These are phyloP conservation scores for Oryza coarctata DNA, from an alignment of 176 grass and related monocot genomes.

Conservation along the genomic window DNA sequence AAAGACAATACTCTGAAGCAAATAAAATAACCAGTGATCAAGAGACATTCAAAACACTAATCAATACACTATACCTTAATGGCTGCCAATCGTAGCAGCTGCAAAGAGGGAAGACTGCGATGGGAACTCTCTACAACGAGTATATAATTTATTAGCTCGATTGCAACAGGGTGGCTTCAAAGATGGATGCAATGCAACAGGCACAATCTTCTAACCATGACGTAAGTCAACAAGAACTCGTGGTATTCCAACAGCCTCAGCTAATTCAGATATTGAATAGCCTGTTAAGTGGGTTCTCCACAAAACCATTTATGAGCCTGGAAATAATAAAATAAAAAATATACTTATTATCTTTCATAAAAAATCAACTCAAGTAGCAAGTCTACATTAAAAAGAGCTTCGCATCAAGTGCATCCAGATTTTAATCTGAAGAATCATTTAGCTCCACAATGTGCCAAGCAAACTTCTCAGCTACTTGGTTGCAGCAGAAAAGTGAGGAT, in stretches of 20 bases:
- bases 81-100: slow-evolving; percentile 59
- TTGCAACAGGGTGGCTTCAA: not conserved
- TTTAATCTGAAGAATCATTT: not conserved
- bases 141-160: slow-evolving; percentile 18
- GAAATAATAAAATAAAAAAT: not conserved
- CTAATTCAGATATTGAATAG: slow-evolving; percentile 67
- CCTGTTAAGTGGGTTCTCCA: slow-evolving; percentile 59
- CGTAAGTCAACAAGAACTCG: slow-evolving; percentile 86
- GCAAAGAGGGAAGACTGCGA: slow-evolving; percentile 67
- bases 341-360: not conserved
- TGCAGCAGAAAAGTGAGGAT: not conserved
- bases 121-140: slow-evolving; percentile 78
- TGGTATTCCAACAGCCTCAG: slow-evolving; percentile 76
- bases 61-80: slow-evolving; percentile 54
- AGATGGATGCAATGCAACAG: not conserved
- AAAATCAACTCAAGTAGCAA: not conserved
- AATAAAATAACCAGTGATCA: slow-evolving; percentile 8
- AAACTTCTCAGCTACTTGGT: not conserved
- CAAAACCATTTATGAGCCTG: slow-evolving; percentile 88
- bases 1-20: not conserved
- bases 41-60: not conserved
- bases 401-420: too few relatives aligned
- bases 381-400: too few relatives aligned
- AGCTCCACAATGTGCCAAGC: not conserved
- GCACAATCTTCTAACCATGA: slow-evolving; percentile 63